Conservation (phyloP, 2,329 filamentous ascomycete species). For the Tolypocladium cylindrosporum region DNA sequence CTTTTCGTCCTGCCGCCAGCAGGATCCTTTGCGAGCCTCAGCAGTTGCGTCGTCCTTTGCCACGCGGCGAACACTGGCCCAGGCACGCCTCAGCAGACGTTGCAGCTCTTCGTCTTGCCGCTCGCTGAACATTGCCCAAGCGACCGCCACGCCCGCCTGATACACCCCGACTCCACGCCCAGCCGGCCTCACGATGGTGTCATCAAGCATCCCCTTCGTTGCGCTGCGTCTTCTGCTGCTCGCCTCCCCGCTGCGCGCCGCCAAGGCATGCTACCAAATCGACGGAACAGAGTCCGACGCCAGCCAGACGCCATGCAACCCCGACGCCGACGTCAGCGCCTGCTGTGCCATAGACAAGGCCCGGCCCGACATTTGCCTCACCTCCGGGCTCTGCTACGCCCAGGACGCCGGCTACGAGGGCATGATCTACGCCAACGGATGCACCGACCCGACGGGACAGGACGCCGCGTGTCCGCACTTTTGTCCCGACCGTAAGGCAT, state of each 20-base stretch:
- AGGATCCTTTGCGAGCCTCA: not conserved
- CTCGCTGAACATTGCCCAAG: no score
- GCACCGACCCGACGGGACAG: slow-evolving; percentile 9
- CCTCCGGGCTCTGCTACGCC: slow-evolving; percentile 10
- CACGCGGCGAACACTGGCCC: not conserved
- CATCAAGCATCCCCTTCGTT: not conserved
- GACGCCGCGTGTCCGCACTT: slow-evolving; percentile 7
- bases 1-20: not conserved
- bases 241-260: not conserved
- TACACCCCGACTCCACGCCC: no score
- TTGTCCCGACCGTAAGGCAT: slow-evolving; percentile 5
- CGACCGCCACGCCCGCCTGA: not conserved
- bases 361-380: slow-evolving; percentile 11
- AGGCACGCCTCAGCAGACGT: no score
- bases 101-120: no score
- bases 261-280: slow-evolving; percentile 23
- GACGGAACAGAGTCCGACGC: slow-evolving; percentile 3
- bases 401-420: slow-evolving; percentile 7
- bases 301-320: slow-evolving; percentile 6
- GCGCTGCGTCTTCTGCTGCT: not conserved
- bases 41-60: not conserved
- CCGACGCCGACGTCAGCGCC: slow-evolving; percentile 8
- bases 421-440: slow-evolving; percentile 11
- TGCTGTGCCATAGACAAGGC: slow-evolving; percentile 10
- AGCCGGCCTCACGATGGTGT: not conserved